Evolutionary conservation across 2,329 filamentous ascomycete genomes (phyloP).

Genomic region (Pyrenochaeta sp.): DNA sequence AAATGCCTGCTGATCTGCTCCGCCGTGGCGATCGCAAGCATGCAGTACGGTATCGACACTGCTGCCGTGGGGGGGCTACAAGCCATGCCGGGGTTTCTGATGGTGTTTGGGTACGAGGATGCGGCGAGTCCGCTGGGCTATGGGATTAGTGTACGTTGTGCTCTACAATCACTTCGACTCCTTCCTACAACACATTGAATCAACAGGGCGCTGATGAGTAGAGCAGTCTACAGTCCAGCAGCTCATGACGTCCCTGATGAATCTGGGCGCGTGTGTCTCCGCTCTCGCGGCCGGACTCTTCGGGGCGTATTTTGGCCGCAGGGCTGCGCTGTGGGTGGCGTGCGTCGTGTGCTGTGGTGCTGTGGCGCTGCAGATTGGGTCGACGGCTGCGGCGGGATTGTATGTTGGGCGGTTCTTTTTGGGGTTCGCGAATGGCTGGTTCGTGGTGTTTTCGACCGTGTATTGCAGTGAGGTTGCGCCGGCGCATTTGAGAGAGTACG

Average conservation of each 20-base stretch:
- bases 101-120: slow-evolving; percentile 59
- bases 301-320: slow-evolving; percentile 57
- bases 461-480: slow-evolving; percentile 55
- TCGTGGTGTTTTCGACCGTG: slow-evolving; percentile 63
- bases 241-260: slow-evolving; percentile 61
- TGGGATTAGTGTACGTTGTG: slow-evolving; percentile 49
- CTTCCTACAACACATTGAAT: neutral
- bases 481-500: slow-evolving; percentile 40
- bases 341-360: slow-evolving; percentile 56
- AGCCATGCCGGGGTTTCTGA: slow-evolving; percentile 56
- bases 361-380: slow-evolving; percentile 30
- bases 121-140: slow-evolving; percentile 47
- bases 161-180: neutral
- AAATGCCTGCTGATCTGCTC: slow-evolving; percentile 59
- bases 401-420: slow-evolving; percentile 56
- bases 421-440: slow-evolving; percentile 48
- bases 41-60: slow-evolving; percentile 62
- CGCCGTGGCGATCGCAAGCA: slow-evolving; percentile 57
- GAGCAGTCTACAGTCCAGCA: slow-evolving; percentile 62
- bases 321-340: slow-evolving; percentile 56
- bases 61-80: slow-evolving; percentile 53
- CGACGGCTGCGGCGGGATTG: slow-evolving; percentile 18
- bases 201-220: too few species aligned
- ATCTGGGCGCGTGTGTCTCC: slow-evolving; percentile 59
- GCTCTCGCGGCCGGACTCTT: slow-evolving; percentile 58